Conservation (phyloP, 1,284 basidiomycete genomes). For the Ustilago esculenta region DNA sequence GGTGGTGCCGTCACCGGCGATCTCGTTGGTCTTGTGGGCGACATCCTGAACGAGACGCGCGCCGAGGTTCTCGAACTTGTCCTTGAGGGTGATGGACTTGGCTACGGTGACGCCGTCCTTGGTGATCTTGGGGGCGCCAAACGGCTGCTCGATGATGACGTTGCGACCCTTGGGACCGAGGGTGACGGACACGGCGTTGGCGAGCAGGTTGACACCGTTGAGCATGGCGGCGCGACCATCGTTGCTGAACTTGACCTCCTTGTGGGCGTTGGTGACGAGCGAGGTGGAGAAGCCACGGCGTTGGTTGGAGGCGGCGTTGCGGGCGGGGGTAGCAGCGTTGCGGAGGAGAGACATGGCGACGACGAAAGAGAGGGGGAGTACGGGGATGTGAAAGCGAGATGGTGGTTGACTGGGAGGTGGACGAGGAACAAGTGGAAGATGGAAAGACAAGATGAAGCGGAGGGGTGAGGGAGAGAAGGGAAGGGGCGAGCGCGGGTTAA, state of each 20-base stretch:
- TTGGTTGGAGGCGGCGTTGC: conserved; percentile 48
- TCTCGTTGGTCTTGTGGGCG: conserved; percentile 94
- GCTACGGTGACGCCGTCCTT: conserved; percentile 99
- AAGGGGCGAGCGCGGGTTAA: conserved; percentile 2
- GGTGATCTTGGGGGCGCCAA: conserved; percentile 96
- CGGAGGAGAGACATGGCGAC: conserved; percentile 57
- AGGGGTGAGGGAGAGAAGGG: conserved; percentile 8
- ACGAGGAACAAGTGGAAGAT: background rate
- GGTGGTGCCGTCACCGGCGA: conserved; percentile 97
- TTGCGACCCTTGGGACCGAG: conserved; percentile 98
- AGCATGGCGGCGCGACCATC: conserved; percentile 93
- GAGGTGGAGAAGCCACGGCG: conserved; percentile 53
- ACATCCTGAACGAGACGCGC: conserved; percentile 97
- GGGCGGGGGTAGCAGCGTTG: conserved; percentile 44
- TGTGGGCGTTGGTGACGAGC: conserved; percentile 70
- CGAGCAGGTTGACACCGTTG: conserved; percentile 93
- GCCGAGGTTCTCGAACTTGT: conserved; percentile 99
- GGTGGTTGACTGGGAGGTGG: conserved; percentile 14
- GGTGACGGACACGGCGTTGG: conserved; percentile 80
- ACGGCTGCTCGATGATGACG: conserved; percentile 98
- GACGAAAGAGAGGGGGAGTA: background rate
- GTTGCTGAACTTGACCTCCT: conserved; percentile 97
- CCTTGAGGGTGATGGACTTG: conserved; percentile 90
- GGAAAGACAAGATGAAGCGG: background rate
- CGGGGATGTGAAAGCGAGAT: conserved; percentile 2